Base-by-base conservation (phyloP, 176 grass and related monocot species). In the Hyparrhenia diplandra region DNA sequence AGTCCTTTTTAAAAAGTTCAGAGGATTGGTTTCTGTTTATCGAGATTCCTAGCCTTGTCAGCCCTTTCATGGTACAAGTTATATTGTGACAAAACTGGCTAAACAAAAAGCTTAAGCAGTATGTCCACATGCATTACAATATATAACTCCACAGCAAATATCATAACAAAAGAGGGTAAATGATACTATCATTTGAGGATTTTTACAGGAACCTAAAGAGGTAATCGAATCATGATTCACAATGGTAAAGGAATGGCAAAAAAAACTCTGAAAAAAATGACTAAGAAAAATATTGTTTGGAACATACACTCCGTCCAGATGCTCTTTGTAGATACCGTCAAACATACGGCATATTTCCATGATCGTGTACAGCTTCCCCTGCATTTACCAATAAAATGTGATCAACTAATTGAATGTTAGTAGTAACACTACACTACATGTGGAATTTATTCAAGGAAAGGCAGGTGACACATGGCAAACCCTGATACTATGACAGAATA, bases 271-370 rank as follows among this genome's bases (percentile, higher is more conserved):
- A 73, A 16, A 46, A 73, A 67, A n/a, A 4, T 45, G 78, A 67
- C 35, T 28, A n/a, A n/a, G 14, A 47, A 47, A 63, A 35, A 13
- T 69, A 61, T 23, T 16, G 23, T 79, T 65, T 75, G 54, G 54
- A 39, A 82, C 91, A 61, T 92, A 94, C 89, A 80, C 86, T 82
- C 92, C 89, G 77, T 94, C 92, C 67, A 94, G 84, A 69, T 94
- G 92, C 51, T 94, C 92, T 58, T 94, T 94, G 85, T 94, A 94
- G 78, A 94, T 83, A 61, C 83, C 69, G 80, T 94, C 92, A 89
- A 92, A 94, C 67, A 94, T 94, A 81, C 92, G 89, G 32, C 89
- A 94, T 85, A 94, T 94, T 80, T 94, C 92, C 92, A 92, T 92
- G 72, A 94, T 94, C 1, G 87, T 85, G 89, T 92, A 94, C 65